phyloP scores from a whole-genome alignment of 1,284 basidiomycete species.

The Heliocybe sulcata region DNA sequence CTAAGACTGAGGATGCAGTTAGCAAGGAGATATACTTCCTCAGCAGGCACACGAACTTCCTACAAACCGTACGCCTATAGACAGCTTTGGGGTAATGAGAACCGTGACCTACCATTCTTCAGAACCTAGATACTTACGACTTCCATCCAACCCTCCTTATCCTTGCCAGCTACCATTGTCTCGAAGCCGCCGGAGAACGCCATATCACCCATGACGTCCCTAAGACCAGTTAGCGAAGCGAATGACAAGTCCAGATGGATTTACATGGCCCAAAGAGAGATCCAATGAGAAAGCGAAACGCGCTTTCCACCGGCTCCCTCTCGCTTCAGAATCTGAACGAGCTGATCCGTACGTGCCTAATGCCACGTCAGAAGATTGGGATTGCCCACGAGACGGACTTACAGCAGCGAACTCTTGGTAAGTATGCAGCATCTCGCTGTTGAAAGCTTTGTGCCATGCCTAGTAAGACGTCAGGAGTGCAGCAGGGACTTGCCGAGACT shows the following conservation, averaged over 20 bases:
- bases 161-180: slow-evolving; percentile 11
- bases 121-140: slow-evolving; percentile 1
- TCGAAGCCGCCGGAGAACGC: slow-evolving; percentile 17
- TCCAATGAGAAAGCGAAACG: neutral
- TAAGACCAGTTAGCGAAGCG: neutral
- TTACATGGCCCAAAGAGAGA: neutral
- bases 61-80: slow-evolving; percentile 12
- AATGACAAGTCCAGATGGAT: neutral
- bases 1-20: slow-evolving; percentile 7
- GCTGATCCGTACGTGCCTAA: neutral
- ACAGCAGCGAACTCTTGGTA: neutral
- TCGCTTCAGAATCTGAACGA: neutral
- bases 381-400: neutral
- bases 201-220: slow-evolving; percentile 15
- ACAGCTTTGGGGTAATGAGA: slow-evolving; percentile 1
- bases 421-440: neutral
- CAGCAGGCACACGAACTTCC: slow-evolving; percentile 6
- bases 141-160: slow-evolving; percentile 15
- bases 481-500: neutral
- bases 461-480: neutral
- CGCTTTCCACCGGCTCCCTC: neutral
- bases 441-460: neutral
- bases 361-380: neutral
- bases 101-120: neutral
- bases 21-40: neutral